Evolutionary conservation across 176 grass and related monocot species (phyloP).

Genomic region (Oryza glumipatula): DNA sequence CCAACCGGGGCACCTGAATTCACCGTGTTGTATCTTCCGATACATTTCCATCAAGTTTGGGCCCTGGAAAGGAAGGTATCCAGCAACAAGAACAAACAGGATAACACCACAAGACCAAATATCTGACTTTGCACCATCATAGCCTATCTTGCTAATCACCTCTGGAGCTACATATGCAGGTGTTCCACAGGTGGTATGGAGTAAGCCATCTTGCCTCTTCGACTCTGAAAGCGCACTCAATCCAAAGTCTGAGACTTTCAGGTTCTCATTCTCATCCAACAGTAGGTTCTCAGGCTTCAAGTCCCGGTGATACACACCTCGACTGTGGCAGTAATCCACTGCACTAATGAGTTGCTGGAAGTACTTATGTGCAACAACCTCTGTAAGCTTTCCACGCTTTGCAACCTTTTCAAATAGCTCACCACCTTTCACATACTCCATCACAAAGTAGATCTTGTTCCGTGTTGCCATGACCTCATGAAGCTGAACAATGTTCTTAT

Average conservation of each 20-base stretch:
- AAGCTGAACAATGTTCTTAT: conserved; percentile 69
- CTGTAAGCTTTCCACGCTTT: conserved; percentile 56
- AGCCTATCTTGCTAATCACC: conserved; percentile 68
- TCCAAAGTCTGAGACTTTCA: conserved; percentile 76
- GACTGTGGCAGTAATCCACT: conserved; percentile 67
- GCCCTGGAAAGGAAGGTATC: conserved; percentile 78
- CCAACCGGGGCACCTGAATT: conserved; percentile 76
- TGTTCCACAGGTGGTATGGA: conserved; percentile 86
- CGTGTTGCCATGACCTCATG: conserved; percentile 78
- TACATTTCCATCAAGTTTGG: conserved; percentile 86
- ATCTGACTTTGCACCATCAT: conserved; percentile 84
- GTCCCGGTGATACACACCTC: conserved; percentile 74
- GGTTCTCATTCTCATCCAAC: conserved; percentile 64
- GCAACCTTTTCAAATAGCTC: conserved; percentile 69
- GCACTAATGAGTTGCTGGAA: conserved; percentile 70
- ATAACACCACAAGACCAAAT: conserved; percentile 92
- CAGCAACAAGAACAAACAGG: conserved; percentile 72
- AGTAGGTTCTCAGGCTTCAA: conserved; percentile 70
- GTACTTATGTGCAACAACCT: conserved; percentile 56
- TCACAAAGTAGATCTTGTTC: conserved; percentile 73
- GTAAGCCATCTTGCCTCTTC: conserved; percentile 60
- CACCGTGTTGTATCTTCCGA: conserved; percentile 60
- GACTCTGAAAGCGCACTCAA: conserved; percentile 67
- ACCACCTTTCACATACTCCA: conserved; percentile 71
- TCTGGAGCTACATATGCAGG: conserved; percentile 93